Base-by-base conservation (phyloP, 352 stramenopile genomes). In the Pythium dissotocum region DNA sequence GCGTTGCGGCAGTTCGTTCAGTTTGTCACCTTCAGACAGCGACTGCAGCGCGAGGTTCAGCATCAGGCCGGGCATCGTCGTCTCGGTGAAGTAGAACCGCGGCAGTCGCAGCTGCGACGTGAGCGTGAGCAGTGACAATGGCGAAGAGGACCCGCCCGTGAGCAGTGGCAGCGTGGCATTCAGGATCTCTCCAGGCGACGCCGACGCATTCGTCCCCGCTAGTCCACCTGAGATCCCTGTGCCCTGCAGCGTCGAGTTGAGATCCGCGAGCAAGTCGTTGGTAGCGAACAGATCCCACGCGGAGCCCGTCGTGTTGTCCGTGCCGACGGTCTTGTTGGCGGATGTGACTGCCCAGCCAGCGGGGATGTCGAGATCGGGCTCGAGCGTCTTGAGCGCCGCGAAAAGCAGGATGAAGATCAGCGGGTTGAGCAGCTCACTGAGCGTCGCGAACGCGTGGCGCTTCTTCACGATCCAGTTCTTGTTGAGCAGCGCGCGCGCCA, bases 401-500 rank as follows among this genome's bases (percentile, higher is more conserved):
- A 95, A 90, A 24, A 95, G 60, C 18, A 94, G 28, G 53, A 95
- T 90, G 65, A 84, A 93, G 0, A 90, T 56, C 61, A 92, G 58
- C 14, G 86, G 85, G 28, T 89, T 84, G 16, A 89, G 65, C 24
- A 95, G 42, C 57, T 95, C 83, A 35, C 77, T 88, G 53, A 80
- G 66, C 7, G 80, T 89, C 9, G 83, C 83, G 35, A 91, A 74
- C 33, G 76, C 72, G 58, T 91, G 82, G 14, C 87, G 79, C 53
- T 73, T 73, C 73, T 93, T 93, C 59, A 93, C 71, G 58, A 82
- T 70, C 75, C 76, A 90, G 73, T 95, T 93, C 75, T 94, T 95
- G 16, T 35, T 18, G 48, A 94, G 74, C 24, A 95, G 71, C 24
- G 85, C 79, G 28, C 70, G 64, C 33, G 49, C 48, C 36, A 69